phyloP scores from a whole-genome alignment of 305 asterid species.

The Fraxinus greggii region DNA sequence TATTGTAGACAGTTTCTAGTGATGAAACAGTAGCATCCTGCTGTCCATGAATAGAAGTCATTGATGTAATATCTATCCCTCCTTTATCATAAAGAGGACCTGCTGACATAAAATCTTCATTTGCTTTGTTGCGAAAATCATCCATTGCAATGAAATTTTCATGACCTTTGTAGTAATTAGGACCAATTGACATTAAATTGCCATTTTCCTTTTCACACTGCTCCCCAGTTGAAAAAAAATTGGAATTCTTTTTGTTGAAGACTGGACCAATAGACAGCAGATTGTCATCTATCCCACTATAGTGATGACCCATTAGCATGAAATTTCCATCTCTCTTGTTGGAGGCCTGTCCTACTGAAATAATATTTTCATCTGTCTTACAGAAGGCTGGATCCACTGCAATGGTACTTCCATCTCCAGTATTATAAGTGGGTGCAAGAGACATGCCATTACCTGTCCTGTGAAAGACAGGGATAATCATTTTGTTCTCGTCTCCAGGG shows the following conservation, averaged over 20 bases:
- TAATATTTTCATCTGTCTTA: conserved; percentile 29
- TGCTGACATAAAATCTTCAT: conserved; percentile 30
- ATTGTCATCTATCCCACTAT: conserved; percentile 29
- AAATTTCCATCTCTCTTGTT: conserved; percentile 36
- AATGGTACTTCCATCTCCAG: conserved; percentile 29
- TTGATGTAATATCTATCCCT: conserved; percentile 18
- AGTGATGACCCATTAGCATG: conserved; percentile 39
- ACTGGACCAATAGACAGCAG: conserved; percentile 36
- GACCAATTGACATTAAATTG: conserved; percentile 32
- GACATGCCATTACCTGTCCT: conserved; percentile 24
- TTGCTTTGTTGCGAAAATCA: conserved; percentile 33
- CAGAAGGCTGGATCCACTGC: conserved; percentile 29
- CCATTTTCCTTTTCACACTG: conserved; percentile 33
- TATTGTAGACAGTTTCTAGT: conserved; percentile 23
- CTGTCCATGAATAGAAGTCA: conserved; percentile 19
- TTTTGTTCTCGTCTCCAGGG: conserved; percentile 31
- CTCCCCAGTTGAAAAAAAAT: conserved; percentile 16
- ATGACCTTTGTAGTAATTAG: conserved; percentile 32
- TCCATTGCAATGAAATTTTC: conserved; percentile 35
- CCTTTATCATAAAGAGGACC: conserved; percentile 34
- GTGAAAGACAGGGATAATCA: conserved; percentile 29
- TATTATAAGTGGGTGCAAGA: conserved; percentile 34
- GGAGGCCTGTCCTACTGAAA: conserved; percentile 42
- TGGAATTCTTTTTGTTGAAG: conserved; percentile 34
- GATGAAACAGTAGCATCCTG: conserved; percentile 35